Base-by-base conservation (phyloP, 441 rosid genomes). In the Croton setiger region DNA sequence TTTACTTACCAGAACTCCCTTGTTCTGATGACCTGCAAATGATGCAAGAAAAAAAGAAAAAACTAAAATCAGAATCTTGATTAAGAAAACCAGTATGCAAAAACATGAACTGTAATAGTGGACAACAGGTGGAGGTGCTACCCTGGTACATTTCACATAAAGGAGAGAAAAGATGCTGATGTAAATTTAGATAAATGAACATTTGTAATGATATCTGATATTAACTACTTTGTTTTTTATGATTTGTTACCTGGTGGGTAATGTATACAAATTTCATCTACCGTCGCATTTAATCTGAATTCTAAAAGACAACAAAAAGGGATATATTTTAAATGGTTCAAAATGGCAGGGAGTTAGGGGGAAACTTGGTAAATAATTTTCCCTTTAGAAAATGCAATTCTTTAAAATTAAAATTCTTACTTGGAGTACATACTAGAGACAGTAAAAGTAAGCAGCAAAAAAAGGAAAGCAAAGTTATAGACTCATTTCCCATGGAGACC, bases 1-100 rank as follows among this genome's bases (percentile, higher is more conserved):
- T 9, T 27, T 70, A 75, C 74, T 23, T 87, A 94, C 98, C 99
- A 54, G 89, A 82, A 67, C 87, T 70, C 35, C 88, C 82, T 67
- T 83, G 86, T 65, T 91, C 94, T 0, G 84, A 85, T 56, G 94
- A 81, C 82, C 99, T 96, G 96, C 84, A 77, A 15, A 55, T 18
- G 4, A 70, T 52, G 49, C 6, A 7, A 67, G 66, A 75, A 66
- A 73, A 67, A 71, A 9, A 72, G 64, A 73, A 67, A 70, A 9
- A 44, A 74, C 66, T 1, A 49, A 39, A 35, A 67, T 75, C 41
- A 83, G 36, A 66, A 69, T 68, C 66, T 37, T 60, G 27, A 55
- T 68, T 45, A 45, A 71, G 48, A 61, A 68, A 64, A 64, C 21
- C 65, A 56, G 63, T 7, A 35, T 8, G 52, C 14, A 58, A 51